Evolutionary conservation across 1,139 yeast genomes (phyloP).

Genomic region (Wickerhamomyces sp.): DNA sequence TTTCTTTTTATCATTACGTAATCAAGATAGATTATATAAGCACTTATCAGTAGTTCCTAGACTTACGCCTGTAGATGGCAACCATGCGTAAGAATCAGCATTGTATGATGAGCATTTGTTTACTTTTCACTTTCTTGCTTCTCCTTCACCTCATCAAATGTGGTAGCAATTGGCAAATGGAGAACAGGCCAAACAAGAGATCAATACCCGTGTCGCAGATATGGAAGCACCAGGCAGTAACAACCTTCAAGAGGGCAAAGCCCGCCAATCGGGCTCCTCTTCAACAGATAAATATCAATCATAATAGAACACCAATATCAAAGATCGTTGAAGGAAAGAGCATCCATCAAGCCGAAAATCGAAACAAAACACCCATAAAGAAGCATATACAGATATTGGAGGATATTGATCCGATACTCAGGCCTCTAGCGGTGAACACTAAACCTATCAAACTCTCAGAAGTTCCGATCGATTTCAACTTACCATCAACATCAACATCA

Average conservation of each 20-base stretch:
- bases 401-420: background rate
- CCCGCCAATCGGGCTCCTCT: background rate
- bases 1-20: too few relatives aligned
- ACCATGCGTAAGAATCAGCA: too few relatives aligned
- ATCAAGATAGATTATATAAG: too few relatives aligned
- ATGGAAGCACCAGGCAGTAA: background rate
- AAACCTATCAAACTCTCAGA: background rate
- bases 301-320: background rate
- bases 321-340: background rate
- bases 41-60: too few relatives aligned
- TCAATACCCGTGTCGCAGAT: background rate
- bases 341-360: background rate
- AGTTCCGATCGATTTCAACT: background rate
- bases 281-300: background rate
- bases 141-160: too few relatives aligned
- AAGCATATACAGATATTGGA: background rate
- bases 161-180: too few relatives aligned
- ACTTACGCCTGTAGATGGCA: too few relatives aligned
- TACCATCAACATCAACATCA: too few relatives aligned
- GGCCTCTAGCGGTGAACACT: background rate
- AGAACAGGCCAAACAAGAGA: background rate
- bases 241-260: background rate
- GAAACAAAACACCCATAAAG: background rate
- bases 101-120: too few relatives aligned
- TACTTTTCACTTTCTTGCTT: too few relatives aligned